Evolutionary conservation across 495 filamentous ascomycete genomes (phyloP).

Genomic region (Poronia punctata): DNA sequence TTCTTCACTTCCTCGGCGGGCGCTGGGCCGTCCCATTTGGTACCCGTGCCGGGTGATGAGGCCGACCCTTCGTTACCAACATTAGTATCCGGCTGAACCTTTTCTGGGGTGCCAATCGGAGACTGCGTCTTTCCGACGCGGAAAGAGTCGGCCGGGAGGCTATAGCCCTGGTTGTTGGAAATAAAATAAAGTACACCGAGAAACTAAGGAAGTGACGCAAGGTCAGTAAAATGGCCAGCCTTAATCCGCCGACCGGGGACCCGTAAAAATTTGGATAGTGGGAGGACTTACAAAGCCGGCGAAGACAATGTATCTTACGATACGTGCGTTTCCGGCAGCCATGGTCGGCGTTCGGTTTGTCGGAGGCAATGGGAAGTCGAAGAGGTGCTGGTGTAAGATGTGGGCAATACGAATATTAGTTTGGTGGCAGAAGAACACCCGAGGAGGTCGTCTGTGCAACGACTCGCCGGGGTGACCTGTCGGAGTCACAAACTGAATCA

Average conservation of each 20-base stretch:
- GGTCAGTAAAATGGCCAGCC: neutral
- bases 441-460: too few relatives aligned
- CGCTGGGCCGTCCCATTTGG: slow-evolving; percentile 15
- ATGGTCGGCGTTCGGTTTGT: slow-evolving; percentile 34
- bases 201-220: slow-evolving; percentile 42
- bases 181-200: slow-evolving; percentile 73
- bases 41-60: slow-evolving; percentile 15
- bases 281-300: slow-evolving; percentile 66
- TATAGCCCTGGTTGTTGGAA: slow-evolving; percentile 45
- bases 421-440: slow-evolving; percentile 1
- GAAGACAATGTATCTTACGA: slow-evolving; percentile 83
- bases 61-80: slow-evolving; percentile 1
- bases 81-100: slow-evolving; percentile 23
- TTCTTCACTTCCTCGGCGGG: neutral
- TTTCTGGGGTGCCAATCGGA: slow-evolving; percentile 18
- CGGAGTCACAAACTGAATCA: too few relatives aligned
- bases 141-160: slow-evolving; percentile 16
- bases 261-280: neutral
- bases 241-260: neutral
- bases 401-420: neutral
- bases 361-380: too few relatives aligned
- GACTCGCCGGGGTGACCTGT: too few relatives aligned
- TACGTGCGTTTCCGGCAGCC: slow-evolving; percentile 60
- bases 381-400: too few relatives aligned
- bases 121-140: slow-evolving; percentile 11